phyloP scores from a whole-genome alignment of 495 filamentous ascomycete genomes.

The Talaromyces nanjingensis region DNA sequence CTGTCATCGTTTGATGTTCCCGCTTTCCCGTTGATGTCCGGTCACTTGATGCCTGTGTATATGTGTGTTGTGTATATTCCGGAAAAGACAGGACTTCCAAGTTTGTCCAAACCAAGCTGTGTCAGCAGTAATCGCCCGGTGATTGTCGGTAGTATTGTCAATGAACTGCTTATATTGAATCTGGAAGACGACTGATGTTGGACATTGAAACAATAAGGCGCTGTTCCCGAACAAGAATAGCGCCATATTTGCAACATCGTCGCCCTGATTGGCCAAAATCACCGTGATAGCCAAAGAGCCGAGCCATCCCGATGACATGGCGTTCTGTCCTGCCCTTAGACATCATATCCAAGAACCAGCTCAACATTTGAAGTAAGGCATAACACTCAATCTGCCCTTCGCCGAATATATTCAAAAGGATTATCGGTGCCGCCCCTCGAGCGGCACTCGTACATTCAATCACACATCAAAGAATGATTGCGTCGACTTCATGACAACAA shows the following conservation, averaged over 20 bases:
- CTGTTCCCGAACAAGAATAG: neutral
- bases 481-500: conserved; percentile 26
- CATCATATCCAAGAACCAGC: neutral
- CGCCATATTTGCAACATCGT: neutral
- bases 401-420: neutral
- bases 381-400: neutral
- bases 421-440: neutral
- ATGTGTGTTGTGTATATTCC: neutral
- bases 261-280: neutral
- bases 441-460: neutral
- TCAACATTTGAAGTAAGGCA: neutral
- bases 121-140: neutral
- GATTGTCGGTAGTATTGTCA: neutral
- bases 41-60: neutral
- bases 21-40: neutral
- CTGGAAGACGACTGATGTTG: neutral
- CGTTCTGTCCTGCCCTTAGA: neutral
- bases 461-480: conserved; percentile 4
- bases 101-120: neutral
- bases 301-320: neutral
- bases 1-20: neutral
- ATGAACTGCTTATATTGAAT: neutral
- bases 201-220: neutral
- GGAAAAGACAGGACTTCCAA: neutral
- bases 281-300: neutral